A percentile compares a stretch with the other conserved stretches of the same genome.
Evolutionary conservation across 2,329 filamentous ascomycete species (phyloP).

Genomic region (Colletotrichum godetiae): DNA sequence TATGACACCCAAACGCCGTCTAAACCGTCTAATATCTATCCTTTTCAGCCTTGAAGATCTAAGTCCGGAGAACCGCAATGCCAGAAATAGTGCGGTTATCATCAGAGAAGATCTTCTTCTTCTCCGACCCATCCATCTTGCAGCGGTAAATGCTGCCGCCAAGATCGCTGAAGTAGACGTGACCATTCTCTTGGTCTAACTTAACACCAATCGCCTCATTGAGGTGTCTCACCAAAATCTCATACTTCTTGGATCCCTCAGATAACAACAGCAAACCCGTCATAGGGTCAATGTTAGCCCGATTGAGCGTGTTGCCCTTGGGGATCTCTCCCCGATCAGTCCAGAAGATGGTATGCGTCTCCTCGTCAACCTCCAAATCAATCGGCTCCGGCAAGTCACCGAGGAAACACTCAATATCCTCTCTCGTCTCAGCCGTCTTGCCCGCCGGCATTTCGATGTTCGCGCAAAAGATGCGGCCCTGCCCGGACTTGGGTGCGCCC

Average conservation of each 20-base stretch:
- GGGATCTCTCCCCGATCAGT: slow-evolving; percentile 70
- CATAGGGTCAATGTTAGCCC: slow-evolving; percentile 38
- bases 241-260: slow-evolving; percentile 23
- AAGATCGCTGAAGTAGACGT: slow-evolving; percentile 53
- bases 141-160: slow-evolving; percentile 51
- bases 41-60: not conserved
- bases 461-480: slow-evolving; percentile 65
- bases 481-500: slow-evolving; percentile 60
- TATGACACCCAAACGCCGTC: not conserved
- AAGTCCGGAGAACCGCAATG: not conserved
- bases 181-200: slow-evolving; percentile 48
- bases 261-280: slow-evolving; percentile 11
- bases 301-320: slow-evolving; percentile 64
- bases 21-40: not conserved
- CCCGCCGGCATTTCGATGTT: slow-evolving; percentile 51
- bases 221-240: slow-evolving; percentile 48
- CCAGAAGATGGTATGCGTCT: slow-evolving; percentile 63
- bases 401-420: slow-evolving; percentile 56
- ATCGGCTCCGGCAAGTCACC: slow-evolving; percentile 64
- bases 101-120: slow-evolving; percentile 39
- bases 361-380: slow-evolving; percentile 65
- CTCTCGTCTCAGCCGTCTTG: slow-evolving; percentile 45
- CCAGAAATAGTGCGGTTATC: slow-evolving; percentile 31
- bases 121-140: slow-evolving; percentile 45
- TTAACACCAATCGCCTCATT: slow-evolving; percentile 60